These are phyloP conservation scores for Suillus subalutaceus DNA, from an alignment of 768 basidiomycete species.

Conservation along the genomic window DNA sequence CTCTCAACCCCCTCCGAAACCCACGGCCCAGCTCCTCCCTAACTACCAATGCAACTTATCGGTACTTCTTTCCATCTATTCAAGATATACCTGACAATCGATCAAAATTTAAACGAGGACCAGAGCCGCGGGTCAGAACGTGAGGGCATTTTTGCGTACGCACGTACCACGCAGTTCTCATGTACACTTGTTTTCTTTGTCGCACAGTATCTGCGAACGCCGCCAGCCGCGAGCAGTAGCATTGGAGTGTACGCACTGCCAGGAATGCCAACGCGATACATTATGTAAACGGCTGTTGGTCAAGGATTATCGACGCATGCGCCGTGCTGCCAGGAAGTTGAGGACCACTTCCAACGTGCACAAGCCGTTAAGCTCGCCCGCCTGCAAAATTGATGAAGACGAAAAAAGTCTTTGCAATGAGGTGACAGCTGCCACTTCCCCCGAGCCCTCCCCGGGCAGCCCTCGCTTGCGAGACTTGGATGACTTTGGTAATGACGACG, in stretches of 20 bases:
- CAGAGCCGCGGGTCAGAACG: constrained; percentile 27
- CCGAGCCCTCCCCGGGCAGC: constrained; percentile 17
- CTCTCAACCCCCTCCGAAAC: constrained; percentile 33
- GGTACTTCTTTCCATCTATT: constrained; percentile 25
- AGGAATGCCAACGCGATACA: constrained; percentile 30
- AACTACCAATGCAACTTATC: constrained; percentile 22
- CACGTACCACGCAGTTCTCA: constrained; percentile 8
- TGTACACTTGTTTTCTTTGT: constrained; percentile 1
- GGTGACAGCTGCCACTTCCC: constrained; percentile 26
- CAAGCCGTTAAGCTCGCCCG: background rate
- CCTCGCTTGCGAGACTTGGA: constrained; percentile 15
- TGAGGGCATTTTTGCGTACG: constrained; percentile 18
- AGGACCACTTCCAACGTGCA: constrained; percentile 3
- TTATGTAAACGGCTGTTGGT: constrained; percentile 30
- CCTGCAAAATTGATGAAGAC: constrained; percentile 25
- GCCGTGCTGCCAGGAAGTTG: constrained; percentile 9
- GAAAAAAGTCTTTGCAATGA: constrained; percentile 33
- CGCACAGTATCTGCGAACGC: constrained; percentile 27
- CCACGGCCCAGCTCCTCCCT: constrained; percentile 16
- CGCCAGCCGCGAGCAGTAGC: constrained; percentile 24
- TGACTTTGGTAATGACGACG: constrained; percentile 16
- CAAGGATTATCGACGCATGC: constrained; percentile 20
- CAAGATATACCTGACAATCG: constrained; percentile 13
- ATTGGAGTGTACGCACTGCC: constrained; percentile 29
- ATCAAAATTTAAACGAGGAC: constrained; percentile 19